phyloP scores from a whole-genome alignment of 1,139 yeast genomes.

The Meyerozyma elateridarum region DNA sequence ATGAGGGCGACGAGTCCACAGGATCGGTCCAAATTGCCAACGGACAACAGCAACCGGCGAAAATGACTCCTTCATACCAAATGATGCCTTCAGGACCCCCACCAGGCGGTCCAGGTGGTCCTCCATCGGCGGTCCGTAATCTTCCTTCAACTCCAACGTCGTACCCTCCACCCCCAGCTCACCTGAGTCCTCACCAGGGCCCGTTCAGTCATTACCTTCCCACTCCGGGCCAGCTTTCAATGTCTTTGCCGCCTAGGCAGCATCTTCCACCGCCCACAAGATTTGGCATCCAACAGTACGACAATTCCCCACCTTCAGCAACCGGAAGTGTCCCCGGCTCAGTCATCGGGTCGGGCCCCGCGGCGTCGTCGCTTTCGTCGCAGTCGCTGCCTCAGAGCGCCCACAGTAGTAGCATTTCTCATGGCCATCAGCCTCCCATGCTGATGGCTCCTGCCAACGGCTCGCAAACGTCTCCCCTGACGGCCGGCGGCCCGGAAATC shows the following conservation, averaged over 20 bases:
- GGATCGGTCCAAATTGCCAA: too few species aligned
- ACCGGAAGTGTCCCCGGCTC: neutral
- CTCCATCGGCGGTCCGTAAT: neutral
- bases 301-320: neutral
- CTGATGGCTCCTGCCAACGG: too few species aligned
- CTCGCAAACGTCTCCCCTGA: neutral
- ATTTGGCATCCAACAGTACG: conserved; percentile 2
- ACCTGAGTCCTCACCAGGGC: neutral
- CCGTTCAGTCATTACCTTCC: conserved; percentile 1
- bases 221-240: conserved; percentile 3
- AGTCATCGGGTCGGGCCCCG: neutral
- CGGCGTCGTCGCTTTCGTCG: neutral
- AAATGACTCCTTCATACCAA: neutral
- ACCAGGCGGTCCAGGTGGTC: neutral
- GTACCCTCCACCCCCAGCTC: neutral
- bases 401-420: too few species aligned
- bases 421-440: too few species aligned
- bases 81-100: neutral
- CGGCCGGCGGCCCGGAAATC: neutral
- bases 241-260: too few species aligned
- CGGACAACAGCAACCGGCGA: neutral
- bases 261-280: conserved; percentile 1
- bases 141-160: neutral
- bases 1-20: neutral
- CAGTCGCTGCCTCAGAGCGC: too few species aligned